Conservation (phyloP, 352 stramenopile genomes). For the Phytophthora ramorum region DNA sequence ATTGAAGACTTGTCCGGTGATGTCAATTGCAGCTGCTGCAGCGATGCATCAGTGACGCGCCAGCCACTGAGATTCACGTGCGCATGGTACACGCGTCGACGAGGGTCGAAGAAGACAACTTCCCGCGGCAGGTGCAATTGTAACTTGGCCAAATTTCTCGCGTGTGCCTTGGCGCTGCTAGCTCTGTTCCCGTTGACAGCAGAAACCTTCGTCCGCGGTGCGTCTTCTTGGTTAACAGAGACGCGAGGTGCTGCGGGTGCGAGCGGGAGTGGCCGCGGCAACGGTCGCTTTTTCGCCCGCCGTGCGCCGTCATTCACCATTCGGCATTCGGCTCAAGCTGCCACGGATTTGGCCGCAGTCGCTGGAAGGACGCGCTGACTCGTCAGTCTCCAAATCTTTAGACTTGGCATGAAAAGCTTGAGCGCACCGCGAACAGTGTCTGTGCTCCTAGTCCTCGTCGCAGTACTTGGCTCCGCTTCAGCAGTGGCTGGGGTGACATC, state of each 20-base stretch:
- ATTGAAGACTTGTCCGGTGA: slow-evolving; percentile 10
- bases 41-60: slow-evolving; percentile 46
- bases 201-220: background rate
- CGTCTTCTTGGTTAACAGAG: slow-evolving; percentile 34
- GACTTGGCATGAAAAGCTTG: background rate
- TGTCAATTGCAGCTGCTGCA: slow-evolving; percentile 35
- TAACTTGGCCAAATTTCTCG: slow-evolving; percentile 35
- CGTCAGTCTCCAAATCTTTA: slow-evolving; percentile 22
- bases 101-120: slow-evolving; percentile 45
- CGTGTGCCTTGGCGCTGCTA: slow-evolving; percentile 28
- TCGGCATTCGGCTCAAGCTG: slow-evolving; percentile 18
- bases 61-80: slow-evolving; percentile 68
- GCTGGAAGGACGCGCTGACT: slow-evolving; percentile 33
- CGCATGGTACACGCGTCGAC: slow-evolving; percentile 37
- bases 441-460: slow-evolving; percentile 8
- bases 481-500: slow-evolving; percentile 7
- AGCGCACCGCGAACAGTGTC: background rate
- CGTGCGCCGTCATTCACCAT: slow-evolving; percentile 33
- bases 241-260: slow-evolving; percentile 8
- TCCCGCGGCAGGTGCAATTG: slow-evolving; percentile 47
- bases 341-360: background rate
- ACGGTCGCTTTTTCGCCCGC: slow-evolving; percentile 33
- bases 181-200: slow-evolving; percentile 11
- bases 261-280: slow-evolving; percentile 18
- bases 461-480: background rate